These are phyloP conservation scores for Amanita polypyramis DNA, from an alignment of 768 basidiomycete genomes.

Conservation along the genomic window DNA sequence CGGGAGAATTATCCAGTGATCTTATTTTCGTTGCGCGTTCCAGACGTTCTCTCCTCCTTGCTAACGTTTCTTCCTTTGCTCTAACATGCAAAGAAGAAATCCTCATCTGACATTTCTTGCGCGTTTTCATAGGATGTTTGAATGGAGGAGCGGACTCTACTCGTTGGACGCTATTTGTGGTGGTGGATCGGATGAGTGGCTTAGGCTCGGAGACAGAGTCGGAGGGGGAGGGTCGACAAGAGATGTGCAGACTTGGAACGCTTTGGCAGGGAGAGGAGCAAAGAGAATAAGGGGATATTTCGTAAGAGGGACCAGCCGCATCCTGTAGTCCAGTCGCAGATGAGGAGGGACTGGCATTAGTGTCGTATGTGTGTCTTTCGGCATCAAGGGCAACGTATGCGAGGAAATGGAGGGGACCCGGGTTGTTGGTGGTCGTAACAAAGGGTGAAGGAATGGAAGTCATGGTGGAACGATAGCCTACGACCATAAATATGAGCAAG, in stretches of 20 bases:
- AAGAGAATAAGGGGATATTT: constrained; percentile 10
- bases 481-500: constrained; percentile 16
- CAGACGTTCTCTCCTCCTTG: constrained; percentile 22
- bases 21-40: constrained; percentile 29
- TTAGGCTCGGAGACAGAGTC: constrained; percentile 13
- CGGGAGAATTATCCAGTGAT: constrained; percentile 45
- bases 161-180: constrained; percentile 16
- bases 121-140: constrained; percentile 17
- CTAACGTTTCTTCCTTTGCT: constrained; percentile 21
- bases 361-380: constrained; percentile 10
- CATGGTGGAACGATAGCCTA: constrained; percentile 11
- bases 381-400: constrained; percentile 24
- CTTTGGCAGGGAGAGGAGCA: constrained; percentile 13
- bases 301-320: constrained; percentile 13
- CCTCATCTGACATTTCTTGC: constrained; percentile 17
- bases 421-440: constrained; percentile 19
- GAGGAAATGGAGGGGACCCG: constrained; percentile 26
- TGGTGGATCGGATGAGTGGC: constrained; percentile 20
- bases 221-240: constrained; percentile 14
- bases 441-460: constrained; percentile 11
- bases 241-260: constrained; percentile 18
- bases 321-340: constrained; percentile 8
- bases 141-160: constrained; percentile 13
- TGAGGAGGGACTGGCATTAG: constrained; percentile 11
- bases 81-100: constrained; percentile 17